Evolutionary conservation across 768 basidiomycete species (phyloP), one percentile per base, ranked within the genome.

Genomic region (Phylloporus sp.): DNA sequence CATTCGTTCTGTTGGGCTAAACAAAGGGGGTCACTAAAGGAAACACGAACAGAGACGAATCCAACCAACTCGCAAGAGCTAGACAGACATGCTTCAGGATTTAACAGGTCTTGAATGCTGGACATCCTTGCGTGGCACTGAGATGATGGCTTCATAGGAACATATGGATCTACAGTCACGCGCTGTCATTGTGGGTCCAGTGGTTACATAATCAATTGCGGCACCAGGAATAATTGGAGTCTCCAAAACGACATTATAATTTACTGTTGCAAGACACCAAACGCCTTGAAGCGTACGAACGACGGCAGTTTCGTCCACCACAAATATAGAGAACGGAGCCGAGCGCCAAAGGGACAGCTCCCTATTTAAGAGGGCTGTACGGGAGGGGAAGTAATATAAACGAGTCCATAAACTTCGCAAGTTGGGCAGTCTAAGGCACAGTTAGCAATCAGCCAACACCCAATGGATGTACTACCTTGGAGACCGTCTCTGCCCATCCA

Each of bases 401-500:
- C 8, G 86, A 81, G 65, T 92, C 86, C 95, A 97, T 97, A 14
- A 71, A 71, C 60, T 79, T 83, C 6, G 92, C 81, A 38, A 95
- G 74, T 63, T 93, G 88, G 27, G 92, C 78, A 4, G 96, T 99
- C 92, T 97, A 66, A 48, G 38, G 31, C 27, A 31, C 43, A 35
- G 41, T 56, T 32, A 44, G 43, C 17, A 18, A 24, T 20, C 36
- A n/a, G n/a, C 23, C 21, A n/a, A 29, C 14, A n/a, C 29, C 11
- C 26, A 56, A 73, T 53, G 8, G 42, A 44, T 24, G 29, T 39
- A 5, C 8, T 55, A 83, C 93, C 83, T 94, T 91, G 51, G 84
- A 82, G 27, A 95, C 92, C 0, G 92, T 95, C 66, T 90, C 89
- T 35, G 88, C 86, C 95, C 95, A 99, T 5, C 91, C 92, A 51